Evolutionary conservation across 768 basidiomycete species (phyloP), one percentile per base, ranked within the genome.

Genomic region (Tricholoma flavovirens): DNA sequence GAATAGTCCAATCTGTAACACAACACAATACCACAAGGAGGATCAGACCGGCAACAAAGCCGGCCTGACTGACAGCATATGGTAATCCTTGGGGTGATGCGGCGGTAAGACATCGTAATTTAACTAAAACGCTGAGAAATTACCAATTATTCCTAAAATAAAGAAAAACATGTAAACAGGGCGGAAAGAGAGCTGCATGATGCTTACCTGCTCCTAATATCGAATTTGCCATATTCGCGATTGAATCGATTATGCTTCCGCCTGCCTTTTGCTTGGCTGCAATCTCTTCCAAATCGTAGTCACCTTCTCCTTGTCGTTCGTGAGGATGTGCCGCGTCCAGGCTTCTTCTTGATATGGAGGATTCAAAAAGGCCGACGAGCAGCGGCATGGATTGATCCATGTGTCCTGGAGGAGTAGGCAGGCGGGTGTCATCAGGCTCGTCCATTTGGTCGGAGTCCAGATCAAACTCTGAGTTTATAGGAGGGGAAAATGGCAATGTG

Each of bases 1-100:
- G 86, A 54, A 99, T 97, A 3, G 97, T 99, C 95, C 95, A 97
- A 70, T 92, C 90, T n/a, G 97, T 98, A 38, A 97, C 81, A 17
- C 70, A 78, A 51, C 90, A 95, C 9, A 99, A 75, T 0, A 85
- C 69, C 26, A 94, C 75, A 22, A 99, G 79, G 1, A 99, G 80
- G n/a, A 88, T 24, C 19, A 97, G 71, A 11, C 97, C 97, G 0
- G 83, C 83, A 62, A 97, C 79, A 73, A 99, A 94, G 1, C 97
- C 97, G 30, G 97, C 95, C 76, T 96, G 92, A 60, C 87, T 83
- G 51, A 98, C 73, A 35, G 97, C 95, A 67, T 98, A 98, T 1
- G 97, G 97, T 10, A 99, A 74, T 49, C 95, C 93, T 93, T 42
- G 40, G n/a, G 21, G 55, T 19, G 22, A 42, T 55, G 30, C 43